phyloP scores from a whole-genome alignment of 225 moss, liverwort and hornwort species.

The Takakia lepidozioides region DNA sequence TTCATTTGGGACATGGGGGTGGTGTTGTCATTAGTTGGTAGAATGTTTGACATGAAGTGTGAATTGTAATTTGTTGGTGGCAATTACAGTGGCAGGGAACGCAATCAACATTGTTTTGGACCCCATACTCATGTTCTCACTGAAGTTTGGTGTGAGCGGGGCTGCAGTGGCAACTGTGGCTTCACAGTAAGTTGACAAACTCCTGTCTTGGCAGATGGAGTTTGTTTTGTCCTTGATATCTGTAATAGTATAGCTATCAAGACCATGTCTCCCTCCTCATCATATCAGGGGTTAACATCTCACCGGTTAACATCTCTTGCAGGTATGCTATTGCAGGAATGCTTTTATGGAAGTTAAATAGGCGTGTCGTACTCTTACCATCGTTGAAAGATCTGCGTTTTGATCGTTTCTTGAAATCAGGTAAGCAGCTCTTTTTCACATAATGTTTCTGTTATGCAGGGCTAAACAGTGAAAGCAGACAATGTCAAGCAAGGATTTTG shows the following conservation, averaged over 20 bases:
- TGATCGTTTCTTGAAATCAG: conserved; percentile 9
- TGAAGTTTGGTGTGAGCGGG: conserved; percentile 38
- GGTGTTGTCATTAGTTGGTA: too few species aligned
- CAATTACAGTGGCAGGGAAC: conserved; percentile 40
- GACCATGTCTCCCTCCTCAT: too few species aligned
- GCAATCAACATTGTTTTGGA: conserved; percentile 39
- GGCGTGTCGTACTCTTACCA: conserved; percentile 6
- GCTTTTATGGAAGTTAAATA: conserved; percentile 7
- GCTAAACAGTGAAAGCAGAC: too few species aligned
- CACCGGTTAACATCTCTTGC: too few species aligned
- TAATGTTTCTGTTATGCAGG: not conserved
- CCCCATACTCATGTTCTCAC: conserved; percentile 43
- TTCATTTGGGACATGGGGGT: too few species aligned
- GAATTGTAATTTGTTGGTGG: too few species aligned
- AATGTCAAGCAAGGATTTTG: too few species aligned
- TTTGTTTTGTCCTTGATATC: too few species aligned
- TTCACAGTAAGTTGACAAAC: conserved; percentile 33
- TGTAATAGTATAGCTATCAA: too few species aligned
- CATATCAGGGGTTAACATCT: too few species aligned
- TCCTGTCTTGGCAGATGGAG: too few species aligned
- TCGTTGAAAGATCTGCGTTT: conserved; percentile 5
- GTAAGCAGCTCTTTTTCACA: not conserved
- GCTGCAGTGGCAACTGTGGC: conserved; percentile 50
- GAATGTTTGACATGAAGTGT: too few species aligned
- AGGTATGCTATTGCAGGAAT: conserved; percentile 7